Evolutionary conservation across 225 moss, liverwort and hornwort species (phyloP), one percentile per base, ranked within the genome.

Genomic region (Neckera pumila): DNA sequence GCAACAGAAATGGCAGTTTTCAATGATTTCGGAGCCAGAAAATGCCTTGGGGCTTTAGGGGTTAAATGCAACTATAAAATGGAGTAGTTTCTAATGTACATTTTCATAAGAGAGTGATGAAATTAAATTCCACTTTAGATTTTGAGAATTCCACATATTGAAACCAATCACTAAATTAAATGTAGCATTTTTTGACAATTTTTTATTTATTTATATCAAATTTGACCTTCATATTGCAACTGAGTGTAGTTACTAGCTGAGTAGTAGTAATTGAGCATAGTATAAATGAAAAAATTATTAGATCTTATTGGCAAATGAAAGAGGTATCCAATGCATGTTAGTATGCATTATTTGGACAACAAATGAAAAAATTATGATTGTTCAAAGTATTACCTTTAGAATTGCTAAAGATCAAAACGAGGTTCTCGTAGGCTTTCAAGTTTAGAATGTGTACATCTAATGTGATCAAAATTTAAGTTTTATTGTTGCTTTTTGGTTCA

Each of bases 61-160:
- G 45, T 45, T 45, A 45, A 33, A 0, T 34, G 34, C 5, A 53
- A 53, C 0, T 1, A 22, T 53, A 9, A 22, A 51, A 76, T 0
- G 0, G 1, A 21, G 1, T 76, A 31, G 12, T 31, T 49, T 75
- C 2, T 2, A 49, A 12, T 0, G 1, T 12, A 33, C 0, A 1
- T 33, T 33, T 33, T 51, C 0, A 21, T 0, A 0, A 47, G 0
- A 14, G 74, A 76, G 2, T 14, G 13, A 8, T 51, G 21, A 76
- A 51, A 76, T 53, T 22, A 14, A 76, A 76, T 75, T 34, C 11
- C 0, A 51, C 49, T 75, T 31, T 0, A 75, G 1, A 33, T 11
- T 75, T 20, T 76, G 75, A 76, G 1, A 30, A 13, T 12, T 71
- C 0, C 1, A 0, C 23, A 26, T 15, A 2, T 8, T 8, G 9